Evolutionary conservation across 352 stramenopile genomes (phyloP), one percentile per base, ranked within the genome.

Genomic region (Globisporangium solare): DNA sequence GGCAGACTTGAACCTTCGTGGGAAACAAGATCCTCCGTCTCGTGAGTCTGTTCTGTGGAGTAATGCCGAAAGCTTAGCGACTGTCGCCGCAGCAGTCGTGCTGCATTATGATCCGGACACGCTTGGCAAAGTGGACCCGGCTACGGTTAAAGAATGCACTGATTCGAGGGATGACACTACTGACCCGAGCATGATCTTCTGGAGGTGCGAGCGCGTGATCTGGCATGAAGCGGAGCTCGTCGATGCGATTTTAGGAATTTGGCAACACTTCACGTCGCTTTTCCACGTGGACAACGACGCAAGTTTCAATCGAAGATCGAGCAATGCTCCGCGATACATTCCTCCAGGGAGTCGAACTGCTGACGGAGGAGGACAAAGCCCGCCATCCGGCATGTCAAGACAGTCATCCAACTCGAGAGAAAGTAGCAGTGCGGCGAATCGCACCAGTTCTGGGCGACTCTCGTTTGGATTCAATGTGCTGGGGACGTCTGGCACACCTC

Each of bases 21-120:
- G 76, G 7, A 84, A 84, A 31, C 65, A 84, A 60, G 81, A 82
- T 15, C 68, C 78, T 1, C 77, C 80, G 10, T 83, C 81, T 32
- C 79, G 80, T 1, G 81, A 89, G 18, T 92, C 83, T 14, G 76
- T 88, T 22, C 61, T 91, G 18, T 92, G 81, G 81, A 76, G 79
- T 27, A 94, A 94, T 50, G 77, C 82, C 3, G 83, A 94, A 48
- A 91, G 80, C 52, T 53, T 94, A 15, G 81, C 79, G 37, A 91
- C 77, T 0, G 63, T 94, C 20, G 73, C 70, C 6, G 74, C 83
- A 42, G 76, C 81, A 27, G 79, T 92, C n/a, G 83, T 91, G 8
- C 66, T 94, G 20, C 83, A 94, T 51, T 94, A 92, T 49, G 81
- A 94, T 48, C 83, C 83, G 2, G 79, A 90, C 55, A 86, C 79